These are phyloP conservation scores for Ilyonectria sp. DNA, from an alignment of 2,329 filamentous ascomycete species.

Conservation along the genomic window DNA sequence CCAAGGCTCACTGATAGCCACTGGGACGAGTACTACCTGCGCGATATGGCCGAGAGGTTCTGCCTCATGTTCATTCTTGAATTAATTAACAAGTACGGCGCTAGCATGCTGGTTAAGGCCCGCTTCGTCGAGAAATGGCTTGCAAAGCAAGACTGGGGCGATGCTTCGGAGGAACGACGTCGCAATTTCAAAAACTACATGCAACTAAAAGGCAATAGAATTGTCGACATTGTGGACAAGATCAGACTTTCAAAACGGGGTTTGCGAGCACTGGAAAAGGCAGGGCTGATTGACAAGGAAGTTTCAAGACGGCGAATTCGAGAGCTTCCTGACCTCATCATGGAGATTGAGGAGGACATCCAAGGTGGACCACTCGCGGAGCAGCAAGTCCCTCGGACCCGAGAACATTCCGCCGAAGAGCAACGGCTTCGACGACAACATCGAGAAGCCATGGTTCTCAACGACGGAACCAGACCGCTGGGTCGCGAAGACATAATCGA, in stretches of 20 bases:
- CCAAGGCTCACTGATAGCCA: conserved; percentile 68
- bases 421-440: conserved; percentile 81
- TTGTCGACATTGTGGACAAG: conserved; percentile 66
- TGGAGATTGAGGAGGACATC: conserved; percentile 52
- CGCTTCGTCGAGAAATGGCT: conserved; percentile 82
- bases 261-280: conserved; percentile 65
- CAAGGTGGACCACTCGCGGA: conserved; percentile 44
- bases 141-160: conserved; percentile 79
- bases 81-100: conserved; percentile 72
- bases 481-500: conserved; percentile 86
- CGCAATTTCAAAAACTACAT: conserved; percentile 69
- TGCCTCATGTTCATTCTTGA: conserved; percentile 71
- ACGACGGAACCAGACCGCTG: conserved; percentile 84
- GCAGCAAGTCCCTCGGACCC: conserved; percentile 50
- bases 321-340: conserved; percentile 52
- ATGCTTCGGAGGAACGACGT: conserved; percentile 65
- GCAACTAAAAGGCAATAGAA: conserved; percentile 64
- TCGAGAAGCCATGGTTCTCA: conserved; percentile 91
- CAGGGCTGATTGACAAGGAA: conserved; percentile 61
- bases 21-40: conserved; percentile 75
- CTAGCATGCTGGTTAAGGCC: conserved; percentile 71
- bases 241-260: conserved; percentile 67
- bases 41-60: conserved; percentile 73
- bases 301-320: conserved; percentile 47
- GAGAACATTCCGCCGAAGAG: conserved; percentile 75